phyloP scores from a whole-genome alignment of 2,329 filamentous ascomycete genomes.

The Verruconis gallopava region DNA sequence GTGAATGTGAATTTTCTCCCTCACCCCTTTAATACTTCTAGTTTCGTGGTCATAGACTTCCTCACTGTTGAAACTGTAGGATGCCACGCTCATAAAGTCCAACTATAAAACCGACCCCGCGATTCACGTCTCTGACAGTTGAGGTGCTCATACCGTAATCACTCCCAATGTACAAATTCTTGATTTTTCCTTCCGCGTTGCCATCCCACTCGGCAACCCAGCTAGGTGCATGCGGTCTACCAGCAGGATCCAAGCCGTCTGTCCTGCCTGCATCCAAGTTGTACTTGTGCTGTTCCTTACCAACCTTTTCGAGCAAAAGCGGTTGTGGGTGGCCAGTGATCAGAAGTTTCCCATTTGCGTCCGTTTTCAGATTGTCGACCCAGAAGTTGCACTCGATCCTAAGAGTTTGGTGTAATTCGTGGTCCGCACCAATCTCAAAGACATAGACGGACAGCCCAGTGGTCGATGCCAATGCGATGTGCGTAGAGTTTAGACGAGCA shows the following conservation, averaged over 20 bases:
- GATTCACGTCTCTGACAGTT: conserved; percentile 24
- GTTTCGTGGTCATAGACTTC: too few relatives aligned
- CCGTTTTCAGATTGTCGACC: conserved; percentile 29
- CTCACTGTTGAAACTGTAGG: conserved; percentile 22
- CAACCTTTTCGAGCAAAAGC: conserved; percentile 17
- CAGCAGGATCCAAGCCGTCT: conserved; percentile 12
- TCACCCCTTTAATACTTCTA: too few relatives aligned
- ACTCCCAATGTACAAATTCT: conserved; percentile 23
- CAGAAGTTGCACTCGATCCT: conserved; percentile 19
- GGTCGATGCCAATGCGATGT: conserved; percentile 27
- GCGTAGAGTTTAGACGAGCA: conserved; percentile 22
- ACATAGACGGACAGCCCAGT: conserved; percentile 23
- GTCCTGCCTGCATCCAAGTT: conserved; percentile 8
- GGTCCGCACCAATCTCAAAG: conserved; percentile 17
- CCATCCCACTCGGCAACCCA: conserved; percentile 29
- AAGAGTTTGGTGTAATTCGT: conserved; percentile 12
- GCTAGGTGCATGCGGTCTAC: conserved; percentile 18
- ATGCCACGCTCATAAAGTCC: conserved; percentile 31
- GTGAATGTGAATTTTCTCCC: too few relatives aligned
- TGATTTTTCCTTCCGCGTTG: conserved; percentile 16
- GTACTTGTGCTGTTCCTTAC: conserved; percentile 15
- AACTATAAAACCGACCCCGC: conserved; percentile 23
- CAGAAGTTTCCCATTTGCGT: conserved; percentile 24
- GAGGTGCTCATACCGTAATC: conserved; percentile 24
- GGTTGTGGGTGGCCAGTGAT: conserved; percentile 30